Evolutionary conservation across 73 alveolate genomes (phyloP), one percentile per base, ranked within the genome.

Genomic region (Symbiodinium natans): DNA sequence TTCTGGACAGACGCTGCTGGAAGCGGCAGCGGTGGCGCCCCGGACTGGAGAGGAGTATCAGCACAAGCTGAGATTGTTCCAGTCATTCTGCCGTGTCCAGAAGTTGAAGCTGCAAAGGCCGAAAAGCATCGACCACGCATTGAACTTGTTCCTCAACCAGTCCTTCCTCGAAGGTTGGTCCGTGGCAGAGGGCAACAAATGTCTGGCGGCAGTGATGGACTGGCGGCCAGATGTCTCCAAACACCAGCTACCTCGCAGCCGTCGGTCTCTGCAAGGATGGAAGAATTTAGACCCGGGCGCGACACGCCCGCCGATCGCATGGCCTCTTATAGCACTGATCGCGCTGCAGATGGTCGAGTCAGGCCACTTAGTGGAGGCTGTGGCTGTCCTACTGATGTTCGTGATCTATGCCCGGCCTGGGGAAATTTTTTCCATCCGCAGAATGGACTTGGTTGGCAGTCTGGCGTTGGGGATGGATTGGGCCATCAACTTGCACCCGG

Each of bases 191-290:
- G 95, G 31, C 34, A 88, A 59, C 31, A 88, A 88, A 75, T 88
- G 74, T 41, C 38, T 88, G 1, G 95, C 95, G 0, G 95, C 95
- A 1, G 48, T 88, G 33, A 25, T 88, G 52, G 95, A 88, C 34
- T 4, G 73, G 38, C 1, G 43, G 0, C 95, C 95, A 27, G 87
- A 63, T 36, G 27, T 88, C 11, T 8, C 73, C 1, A 88, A 88
- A 31, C 36, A 25, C 1, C 11, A 1, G 13, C 52, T 88, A 29
- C 25, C 74, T 1, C 86, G 74, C 4, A 2, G 86, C 7, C 31
- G 86, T 4, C 8, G 95, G 21, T 83, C 95, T 9, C 40, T 88
- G 68, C 77, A 73, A 42, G 90, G 98, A 0, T 92, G 98, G 98
- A 71, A 42, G 10, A 92, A 75, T 19, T 8, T 89, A 41, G 96